Evolutionary conservation across 1,139 yeast genomes (phyloP).

Genomic region (Saccharomycopsis hybrid): DNA sequence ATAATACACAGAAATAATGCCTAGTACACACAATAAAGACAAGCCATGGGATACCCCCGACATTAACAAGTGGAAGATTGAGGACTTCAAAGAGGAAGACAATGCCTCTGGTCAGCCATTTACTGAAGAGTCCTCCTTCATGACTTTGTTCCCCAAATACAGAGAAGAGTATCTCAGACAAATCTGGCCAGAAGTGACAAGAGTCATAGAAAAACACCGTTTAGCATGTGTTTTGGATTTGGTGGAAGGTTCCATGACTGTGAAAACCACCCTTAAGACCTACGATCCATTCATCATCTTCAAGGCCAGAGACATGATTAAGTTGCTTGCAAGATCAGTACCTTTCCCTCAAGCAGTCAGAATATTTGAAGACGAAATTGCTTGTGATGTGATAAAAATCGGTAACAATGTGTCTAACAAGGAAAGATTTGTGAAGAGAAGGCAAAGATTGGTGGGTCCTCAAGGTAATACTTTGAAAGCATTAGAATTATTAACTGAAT

Average conservation of each 20-base stretch:
- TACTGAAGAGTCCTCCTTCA: slow-evolving; percentile 90
- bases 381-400: slow-evolving; percentile 94
- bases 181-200: slow-evolving; percentile 91
- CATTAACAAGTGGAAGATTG: slow-evolving; percentile 88
- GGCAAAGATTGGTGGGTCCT: slow-evolving; percentile 96
- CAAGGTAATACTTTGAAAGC: slow-evolving; percentile 96
- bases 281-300: slow-evolving; percentile 91
- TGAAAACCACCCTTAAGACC: slow-evolving; percentile 90
- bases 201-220: slow-evolving; percentile 63
- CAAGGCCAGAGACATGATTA: slow-evolving; percentile 91
- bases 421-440: slow-evolving; percentile 89
- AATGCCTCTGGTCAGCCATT: slow-evolving; percentile 81
- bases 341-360: slow-evolving; percentile 96
- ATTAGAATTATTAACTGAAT: slow-evolving; percentile 82
- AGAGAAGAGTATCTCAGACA: slow-evolving; percentile 86
- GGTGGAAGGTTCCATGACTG: slow-evolving; percentile 97
- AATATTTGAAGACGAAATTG: slow-evolving; percentile 83
- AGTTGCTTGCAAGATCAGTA: slow-evolving; percentile 89
- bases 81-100: slow-evolving; percentile 86
- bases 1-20: slow-evolving; percentile 41
- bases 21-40: slow-evolving; percentile 86
- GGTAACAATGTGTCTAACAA: slow-evolving; percentile 85
- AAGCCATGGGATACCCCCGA: slow-evolving; percentile 98
- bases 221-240: slow-evolving; percentile 78
- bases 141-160: slow-evolving; percentile 93